Evolutionary conservation across 2,329 filamentous ascomycete species (phyloP), one percentile per base, ranked within the genome.

Genomic region (Xylariaceae sp.): DNA sequence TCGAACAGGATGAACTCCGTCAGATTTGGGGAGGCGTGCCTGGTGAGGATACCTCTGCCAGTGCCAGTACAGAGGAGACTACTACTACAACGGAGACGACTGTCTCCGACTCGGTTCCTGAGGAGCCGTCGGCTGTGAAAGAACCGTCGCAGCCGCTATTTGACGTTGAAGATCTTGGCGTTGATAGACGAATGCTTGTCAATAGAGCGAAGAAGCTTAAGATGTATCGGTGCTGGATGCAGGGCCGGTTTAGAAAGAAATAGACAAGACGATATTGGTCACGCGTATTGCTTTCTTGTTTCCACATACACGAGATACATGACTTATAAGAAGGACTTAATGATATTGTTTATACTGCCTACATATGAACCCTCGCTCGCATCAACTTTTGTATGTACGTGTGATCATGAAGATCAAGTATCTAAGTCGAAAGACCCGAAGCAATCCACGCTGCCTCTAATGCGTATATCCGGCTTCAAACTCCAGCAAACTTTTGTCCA

Each of bases 161-260:
- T 68, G 84, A 91, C 53, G 77, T 96, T 51, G 77, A 89, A 58
- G 84, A 94, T 51, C 81, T 97, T 42, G 94, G 88, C 30, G 82
- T 93, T 57, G 94, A 99, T 73, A 86, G 91, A 65, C 86, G 94
- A 61, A 82, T 99, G 78, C 81, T 99, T 57, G 91, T 99, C 58
- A 99, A 99, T 73, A 85, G 94, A 65, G 90, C 92, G 57, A 84
- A 88, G 70, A 88, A 92, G 75, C 79, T 96, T 53, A 99, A 97
- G 77, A 99, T 99, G 94, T 97, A 97, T 75, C 86, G 94, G 62
- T 97, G 93, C 78, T 99, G 94, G 92, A 84, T 95, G 73, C 90
- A 95, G 74, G 90, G 89, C 35, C 84, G 86, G 3, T 95, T 94
- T 73, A 84, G 81, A 69, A 93, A 92, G 76, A 80, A 79, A 77